These are phyloP conservation scores for Trichophyton simii DNA, from an alignment of 2,329 filamentous ascomycete species.

Conservation along the genomic window DNA sequence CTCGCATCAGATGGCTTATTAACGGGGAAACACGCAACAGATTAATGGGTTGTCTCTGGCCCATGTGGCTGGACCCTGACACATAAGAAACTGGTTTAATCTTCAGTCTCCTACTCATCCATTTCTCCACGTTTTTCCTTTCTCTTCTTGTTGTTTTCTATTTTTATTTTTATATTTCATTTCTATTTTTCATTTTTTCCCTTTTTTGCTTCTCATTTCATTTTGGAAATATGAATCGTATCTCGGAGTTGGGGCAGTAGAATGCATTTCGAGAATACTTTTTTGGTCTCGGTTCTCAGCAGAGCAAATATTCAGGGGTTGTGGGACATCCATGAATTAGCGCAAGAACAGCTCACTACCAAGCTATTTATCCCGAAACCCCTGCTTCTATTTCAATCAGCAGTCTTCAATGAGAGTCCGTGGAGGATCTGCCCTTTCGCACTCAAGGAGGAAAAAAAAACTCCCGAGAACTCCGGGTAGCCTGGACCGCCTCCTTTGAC, in stretches of 20 bases:
- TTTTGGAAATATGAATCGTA: not conserved
- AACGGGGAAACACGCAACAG: constrained; percentile 28
- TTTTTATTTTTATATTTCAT: not conserved
- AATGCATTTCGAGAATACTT: not conserved
- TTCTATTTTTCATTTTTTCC: not conserved
- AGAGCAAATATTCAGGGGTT: not conserved
- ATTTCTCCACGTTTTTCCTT: not conserved
- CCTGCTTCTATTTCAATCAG: not conserved
- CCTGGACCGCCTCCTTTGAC: not conserved
- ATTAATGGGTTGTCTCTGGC: constrained; percentile 16
- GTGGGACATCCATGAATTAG: not conserved
- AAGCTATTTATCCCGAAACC: constrained; percentile 1
- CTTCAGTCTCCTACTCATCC: not conserved
- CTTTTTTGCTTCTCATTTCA: not conserved
- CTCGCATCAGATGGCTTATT: constrained; percentile 38
- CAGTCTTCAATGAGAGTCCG: not conserved
- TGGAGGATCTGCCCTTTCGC: not conserved
- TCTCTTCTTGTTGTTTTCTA: not conserved
- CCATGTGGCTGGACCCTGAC: not conserved
- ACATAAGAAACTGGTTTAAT: not conserved
- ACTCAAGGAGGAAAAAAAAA: not conserved
- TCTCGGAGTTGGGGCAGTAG: not conserved
- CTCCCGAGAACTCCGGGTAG: not conserved
- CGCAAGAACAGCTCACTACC: not conserved
- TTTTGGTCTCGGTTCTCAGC: not conserved